phyloP scores from a whole-genome alignment of 768 basidiomycete species.

The Kwoniella botswanensis region DNA sequence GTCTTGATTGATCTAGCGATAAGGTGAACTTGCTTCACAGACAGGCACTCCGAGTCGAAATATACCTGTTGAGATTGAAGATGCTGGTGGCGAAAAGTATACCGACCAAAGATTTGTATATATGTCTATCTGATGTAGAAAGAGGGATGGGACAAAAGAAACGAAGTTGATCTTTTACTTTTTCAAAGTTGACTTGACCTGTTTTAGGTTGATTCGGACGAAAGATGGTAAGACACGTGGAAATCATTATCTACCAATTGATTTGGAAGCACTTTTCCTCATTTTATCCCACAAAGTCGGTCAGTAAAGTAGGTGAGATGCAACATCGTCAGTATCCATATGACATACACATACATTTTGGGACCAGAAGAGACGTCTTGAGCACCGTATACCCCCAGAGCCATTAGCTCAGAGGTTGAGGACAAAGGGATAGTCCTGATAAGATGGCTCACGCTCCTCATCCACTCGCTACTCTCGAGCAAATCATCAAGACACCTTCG shows the following conservation, averaged over 20 bases:
- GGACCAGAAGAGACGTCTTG: no score
- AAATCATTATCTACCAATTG: not conserved
- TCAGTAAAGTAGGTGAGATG: no score
- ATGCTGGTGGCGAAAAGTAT: not conserved
- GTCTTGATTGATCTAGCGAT: not conserved
- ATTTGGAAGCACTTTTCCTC: slow-evolving; percentile 5
- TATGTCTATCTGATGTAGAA: not conserved
- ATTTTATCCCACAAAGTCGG: slow-evolving; percentile 24
- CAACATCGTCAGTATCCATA: no score
- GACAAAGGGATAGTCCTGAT: not conserved
- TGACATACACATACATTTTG: no score
- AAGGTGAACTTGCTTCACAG: not conserved
- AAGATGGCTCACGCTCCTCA: slow-evolving; percentile 59
- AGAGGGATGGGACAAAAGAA: not conserved
- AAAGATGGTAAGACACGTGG: slow-evolving; percentile 1
- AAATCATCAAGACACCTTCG: slow-evolving; percentile 81
- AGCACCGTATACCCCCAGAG: no score
- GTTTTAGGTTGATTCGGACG: slow-evolving; percentile 1
- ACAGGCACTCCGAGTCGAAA: not conserved
- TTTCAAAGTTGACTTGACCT: not conserved
- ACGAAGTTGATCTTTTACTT: not conserved
- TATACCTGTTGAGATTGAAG: not conserved
- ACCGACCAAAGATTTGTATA: not conserved
- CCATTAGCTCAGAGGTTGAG: not conserved
- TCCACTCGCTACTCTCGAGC: slow-evolving; percentile 79